These are phyloP conservation scores for Cordyceps farinosa DNA, from an alignment of 2,329 filamentous ascomycete species.

Conservation along the genomic window DNA sequence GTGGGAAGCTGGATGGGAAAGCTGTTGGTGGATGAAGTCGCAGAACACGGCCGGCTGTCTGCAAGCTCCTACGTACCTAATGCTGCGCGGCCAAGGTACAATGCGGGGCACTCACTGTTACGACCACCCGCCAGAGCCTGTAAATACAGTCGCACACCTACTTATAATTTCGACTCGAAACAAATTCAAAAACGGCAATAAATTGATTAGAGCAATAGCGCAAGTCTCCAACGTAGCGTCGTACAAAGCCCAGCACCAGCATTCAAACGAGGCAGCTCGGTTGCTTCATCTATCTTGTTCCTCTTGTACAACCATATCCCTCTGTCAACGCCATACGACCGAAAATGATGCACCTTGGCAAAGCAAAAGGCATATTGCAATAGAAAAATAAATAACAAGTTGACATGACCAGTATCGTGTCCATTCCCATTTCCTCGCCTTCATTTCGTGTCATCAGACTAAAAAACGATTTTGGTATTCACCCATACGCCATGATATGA, in stretches of 20 bases:
- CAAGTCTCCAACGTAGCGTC: too few relatives aligned
- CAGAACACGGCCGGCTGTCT: background rate
- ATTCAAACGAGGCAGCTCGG: background rate
- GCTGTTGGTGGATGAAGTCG: background rate
- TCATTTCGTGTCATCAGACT: background rate
- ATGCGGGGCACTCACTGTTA: background rate
- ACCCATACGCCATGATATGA: slow-evolving; percentile 11
- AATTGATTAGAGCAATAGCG: background rate
- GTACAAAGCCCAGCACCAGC: too few relatives aligned
- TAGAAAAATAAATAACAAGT: background rate
- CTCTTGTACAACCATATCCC: background rate
- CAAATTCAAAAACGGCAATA: background rate
- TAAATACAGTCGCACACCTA: too few relatives aligned
- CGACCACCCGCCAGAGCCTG: background rate
- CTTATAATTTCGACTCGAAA: too few relatives aligned
- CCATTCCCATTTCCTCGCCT: background rate
- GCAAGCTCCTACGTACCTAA: background rate
- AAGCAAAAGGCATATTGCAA: background rate
- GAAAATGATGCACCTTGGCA: background rate
- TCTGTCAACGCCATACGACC: background rate
- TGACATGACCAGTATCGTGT: background rate
- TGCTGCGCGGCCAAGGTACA: background rate
- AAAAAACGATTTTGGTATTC: slow-evolving; percentile 4
- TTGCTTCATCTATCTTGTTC: background rate
- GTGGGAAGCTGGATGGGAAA: background rate